A percentile compares a stretch with the other conserved stretches of the same genome.
Evolutionary conservation across 2,329 filamentous ascomycete species (phyloP).

Genomic region (Verticillium zaregamsianum): DNA sequence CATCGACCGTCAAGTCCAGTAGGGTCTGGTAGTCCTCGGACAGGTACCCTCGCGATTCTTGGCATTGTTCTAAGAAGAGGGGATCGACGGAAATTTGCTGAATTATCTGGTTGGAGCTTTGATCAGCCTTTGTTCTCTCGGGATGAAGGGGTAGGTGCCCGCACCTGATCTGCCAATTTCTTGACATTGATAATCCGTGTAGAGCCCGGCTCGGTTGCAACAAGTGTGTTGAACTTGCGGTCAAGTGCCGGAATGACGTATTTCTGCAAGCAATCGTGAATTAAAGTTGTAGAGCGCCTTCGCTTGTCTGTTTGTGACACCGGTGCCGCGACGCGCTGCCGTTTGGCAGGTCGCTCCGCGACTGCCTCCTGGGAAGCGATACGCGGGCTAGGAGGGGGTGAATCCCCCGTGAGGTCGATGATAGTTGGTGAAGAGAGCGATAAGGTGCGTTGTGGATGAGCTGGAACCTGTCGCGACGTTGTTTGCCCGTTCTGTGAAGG

Average conservation of each 20-base stretch:
- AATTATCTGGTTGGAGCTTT: background rate
- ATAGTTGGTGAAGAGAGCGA: constrained; percentile 9
- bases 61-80: constrained; percentile 5
- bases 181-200: background rate
- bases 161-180: background rate
- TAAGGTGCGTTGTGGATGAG: background rate
- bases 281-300: constrained; percentile 10
- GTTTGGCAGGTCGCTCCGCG: constrained; percentile 19
- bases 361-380: constrained; percentile 14
- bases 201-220: background rate
- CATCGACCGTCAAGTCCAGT: background rate
- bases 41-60: background rate
- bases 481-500: background rate
- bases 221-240: background rate
- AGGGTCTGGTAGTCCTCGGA: background rate
- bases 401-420: constrained; percentile 22
- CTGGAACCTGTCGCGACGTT: background rate
- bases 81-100: constrained; percentile 4
- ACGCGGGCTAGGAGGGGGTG: constrained; percentile 8
- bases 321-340: constrained; percentile 20
- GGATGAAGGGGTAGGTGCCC: background rate
- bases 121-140: background rate
- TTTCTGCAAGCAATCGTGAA: constrained; percentile 18
- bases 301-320: background rate
- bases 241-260: constrained; percentile 24